phyloP scores from a whole-genome alignment of 2,329 filamentous ascomycete genomes.

The Cladosporium sp. region DNA sequence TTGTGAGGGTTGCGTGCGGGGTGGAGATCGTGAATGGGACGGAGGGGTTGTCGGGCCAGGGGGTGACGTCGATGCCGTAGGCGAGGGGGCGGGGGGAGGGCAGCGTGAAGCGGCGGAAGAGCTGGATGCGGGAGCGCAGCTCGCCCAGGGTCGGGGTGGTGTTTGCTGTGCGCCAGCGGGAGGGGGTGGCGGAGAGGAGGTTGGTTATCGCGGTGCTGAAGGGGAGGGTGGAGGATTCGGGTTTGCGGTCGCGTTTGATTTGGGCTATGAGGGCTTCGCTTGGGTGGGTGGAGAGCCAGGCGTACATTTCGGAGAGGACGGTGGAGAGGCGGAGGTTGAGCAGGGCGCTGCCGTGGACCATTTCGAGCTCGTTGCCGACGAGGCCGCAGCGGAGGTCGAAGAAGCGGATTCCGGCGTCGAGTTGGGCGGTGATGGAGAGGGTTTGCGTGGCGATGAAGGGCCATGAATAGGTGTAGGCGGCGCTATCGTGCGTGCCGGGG shows the following conservation, averaged over 20 bases:
- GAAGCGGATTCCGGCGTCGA: slow-evolving; percentile 31
- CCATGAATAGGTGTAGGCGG: slow-evolving; percentile 29
- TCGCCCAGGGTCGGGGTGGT: slow-evolving; percentile 29
- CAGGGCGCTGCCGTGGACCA: slow-evolving; percentile 30
- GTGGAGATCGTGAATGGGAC: slow-evolving; percentile 34
- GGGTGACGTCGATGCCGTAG: slow-evolving; percentile 29
- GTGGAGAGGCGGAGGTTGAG: slow-evolving; percentile 26
- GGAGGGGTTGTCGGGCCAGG: slow-evolving; percentile 31
- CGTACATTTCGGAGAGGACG: slow-evolving; percentile 26
- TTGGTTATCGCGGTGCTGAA: slow-evolving; percentile 36
- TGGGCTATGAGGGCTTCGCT: slow-evolving; percentile 30
- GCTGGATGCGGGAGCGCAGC: slow-evolving; percentile 30
- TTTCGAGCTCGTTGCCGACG: slow-evolving; percentile 25
- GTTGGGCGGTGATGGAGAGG: slow-evolving; percentile 25
- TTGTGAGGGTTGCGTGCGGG: slow-evolving; percentile 33
- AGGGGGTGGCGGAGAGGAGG: slow-evolving; percentile 20
- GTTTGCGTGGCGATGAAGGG: slow-evolving; percentile 31
- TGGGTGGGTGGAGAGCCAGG: slow-evolving; percentile 24
- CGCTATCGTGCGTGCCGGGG: slow-evolving; percentile 32
- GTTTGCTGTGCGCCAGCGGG: slow-evolving; percentile 29
- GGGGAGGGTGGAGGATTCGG: slow-evolving; percentile 25
- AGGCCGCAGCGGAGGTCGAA: slow-evolving; percentile 33
- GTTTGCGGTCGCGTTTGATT: slow-evolving; percentile 30
- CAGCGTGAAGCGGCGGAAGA: slow-evolving; percentile 29
- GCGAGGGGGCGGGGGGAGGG: slow-evolving; percentile 11